A percentile compares a stretch with the other conserved stretches of the same genome.
phyloP scores from a whole-genome alignment of 352 stramenopile genomes.

The Salisapilia sapeloensis region DNA sequence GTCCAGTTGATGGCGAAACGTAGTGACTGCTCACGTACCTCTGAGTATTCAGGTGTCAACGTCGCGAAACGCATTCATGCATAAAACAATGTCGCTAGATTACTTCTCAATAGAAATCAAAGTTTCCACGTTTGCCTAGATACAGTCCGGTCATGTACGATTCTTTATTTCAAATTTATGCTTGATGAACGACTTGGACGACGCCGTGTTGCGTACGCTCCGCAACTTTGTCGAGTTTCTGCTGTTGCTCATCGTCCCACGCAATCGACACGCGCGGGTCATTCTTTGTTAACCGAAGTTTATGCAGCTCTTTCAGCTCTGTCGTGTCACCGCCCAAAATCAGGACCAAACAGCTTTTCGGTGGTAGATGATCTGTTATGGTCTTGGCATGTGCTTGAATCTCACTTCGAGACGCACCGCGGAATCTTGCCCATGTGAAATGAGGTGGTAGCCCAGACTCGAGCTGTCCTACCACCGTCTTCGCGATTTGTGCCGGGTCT shows the following conservation, averaged over 20 bases:
- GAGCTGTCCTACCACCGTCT: constrained; percentile 52
- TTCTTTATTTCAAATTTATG: constrained; percentile 1
- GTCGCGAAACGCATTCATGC: too few relatives aligned
- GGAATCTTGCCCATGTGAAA: constrained; percentile 59
- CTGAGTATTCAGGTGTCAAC: too few relatives aligned
- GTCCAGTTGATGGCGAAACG: too few relatives aligned
- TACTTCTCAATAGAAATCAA: too few relatives aligned
- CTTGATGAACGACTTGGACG: constrained; percentile 43
- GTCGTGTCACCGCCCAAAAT: constrained; percentile 28
- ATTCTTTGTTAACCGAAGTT: constrained; percentile 51
- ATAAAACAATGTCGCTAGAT: too few relatives aligned
- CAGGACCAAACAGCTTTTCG: constrained; percentile 37
- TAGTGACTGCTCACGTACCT: too few relatives aligned
- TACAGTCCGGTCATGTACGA: too few relatives aligned
- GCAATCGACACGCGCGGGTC: constrained; percentile 57
- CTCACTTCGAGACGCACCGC: constrained; percentile 20
- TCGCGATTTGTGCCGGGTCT: constrained; percentile 19
- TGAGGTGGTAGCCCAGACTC: constrained; percentile 66
- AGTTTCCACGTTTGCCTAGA: too few relatives aligned
- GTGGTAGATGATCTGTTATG: constrained; percentile 26
- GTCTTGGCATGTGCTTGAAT: constrained; percentile 12
- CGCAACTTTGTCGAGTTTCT: constrained; percentile 27
- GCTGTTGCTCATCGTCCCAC: constrained; percentile 63
- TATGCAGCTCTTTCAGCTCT: constrained; percentile 51
- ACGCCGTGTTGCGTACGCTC: constrained; percentile 30